A percentile compares a stretch with the other conserved stretches of the same genome.
These are phyloP conservation scores for Xylaria intraflava DNA, from an alignment of 495 filamentous ascomycete genomes.

Conservation along the genomic window DNA sequence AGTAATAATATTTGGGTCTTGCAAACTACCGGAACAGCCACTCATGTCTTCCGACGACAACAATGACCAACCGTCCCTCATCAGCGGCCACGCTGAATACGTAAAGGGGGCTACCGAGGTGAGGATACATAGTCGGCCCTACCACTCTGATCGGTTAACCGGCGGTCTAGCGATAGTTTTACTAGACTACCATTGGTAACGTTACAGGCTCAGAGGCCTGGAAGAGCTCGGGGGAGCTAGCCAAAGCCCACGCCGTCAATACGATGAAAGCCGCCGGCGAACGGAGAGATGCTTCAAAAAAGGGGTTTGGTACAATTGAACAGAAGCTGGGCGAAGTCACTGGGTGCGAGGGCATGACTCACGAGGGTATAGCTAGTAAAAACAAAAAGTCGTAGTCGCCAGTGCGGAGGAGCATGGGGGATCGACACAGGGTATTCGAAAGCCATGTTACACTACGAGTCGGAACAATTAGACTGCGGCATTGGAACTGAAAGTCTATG, in stretches of 20 bases:
- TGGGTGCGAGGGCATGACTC: conserved; percentile 42
- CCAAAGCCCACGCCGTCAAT: conserved; percentile 38
- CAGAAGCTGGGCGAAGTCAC: conserved; percentile 36
- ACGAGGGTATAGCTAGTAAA: conserved; percentile 38
- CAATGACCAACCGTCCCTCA: conserved; percentile 30
- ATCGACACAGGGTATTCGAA: neutral
- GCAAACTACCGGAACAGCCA: neutral
- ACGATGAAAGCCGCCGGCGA: conserved; percentile 36
- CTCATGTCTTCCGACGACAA: conserved; percentile 25
- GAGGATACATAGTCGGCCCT: neutral
- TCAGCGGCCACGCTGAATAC: conserved; percentile 39
- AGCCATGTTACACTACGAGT: neutral
- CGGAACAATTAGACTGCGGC: neutral
- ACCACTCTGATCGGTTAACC: neutral
- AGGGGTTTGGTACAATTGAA: conserved; percentile 40
- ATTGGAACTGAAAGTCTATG: neutral
- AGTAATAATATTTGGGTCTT: neutral
- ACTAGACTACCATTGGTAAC: conserved; percentile 34
- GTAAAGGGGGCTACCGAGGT: conserved; percentile 45
- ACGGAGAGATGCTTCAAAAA: conserved; percentile 29
- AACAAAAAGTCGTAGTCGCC: conserved; percentile 20
- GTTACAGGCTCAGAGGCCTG: conserved; percentile 40
- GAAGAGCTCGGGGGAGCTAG: conserved; percentile 39
- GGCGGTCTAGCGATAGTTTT: neutral
- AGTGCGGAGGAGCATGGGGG: neutral